Evolutionary conservation across 208 protist species (phyloP).

Genomic region (Leptomonas seymouri): DNA sequence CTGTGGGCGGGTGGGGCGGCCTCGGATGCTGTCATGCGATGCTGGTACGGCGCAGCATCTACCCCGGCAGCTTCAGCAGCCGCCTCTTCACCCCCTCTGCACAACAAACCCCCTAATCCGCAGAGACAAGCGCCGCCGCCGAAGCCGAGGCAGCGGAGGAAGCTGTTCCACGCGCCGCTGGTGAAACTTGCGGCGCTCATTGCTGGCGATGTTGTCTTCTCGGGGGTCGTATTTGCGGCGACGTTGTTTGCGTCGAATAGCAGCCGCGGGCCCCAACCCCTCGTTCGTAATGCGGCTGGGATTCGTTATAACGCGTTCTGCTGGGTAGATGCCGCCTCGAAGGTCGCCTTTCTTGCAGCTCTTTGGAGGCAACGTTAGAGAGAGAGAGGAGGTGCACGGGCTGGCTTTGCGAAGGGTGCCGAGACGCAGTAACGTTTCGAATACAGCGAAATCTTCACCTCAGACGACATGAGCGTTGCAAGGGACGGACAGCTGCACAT

Average conservation of each 20-base stretch:
- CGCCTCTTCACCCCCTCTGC: background rate
- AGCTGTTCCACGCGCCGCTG: constrained; percentile 9
- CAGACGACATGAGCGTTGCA: too few species aligned
- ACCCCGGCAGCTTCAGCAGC: background rate
- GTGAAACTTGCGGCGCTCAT: background rate
- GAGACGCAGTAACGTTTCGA: too few species aligned
- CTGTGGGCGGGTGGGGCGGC: background rate
- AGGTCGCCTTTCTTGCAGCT: background rate
- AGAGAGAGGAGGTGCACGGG: background rate
- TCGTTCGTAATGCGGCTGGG: constrained; percentile 18
- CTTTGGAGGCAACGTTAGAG: background rate
- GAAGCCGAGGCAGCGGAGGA: background rate
- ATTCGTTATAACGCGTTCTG: constrained; percentile 27
- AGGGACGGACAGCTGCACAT: too few species aligned
- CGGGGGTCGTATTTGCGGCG: constrained; percentile 12
- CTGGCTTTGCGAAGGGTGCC: too few species aligned
- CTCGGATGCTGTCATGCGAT: constrained; percentile 8
- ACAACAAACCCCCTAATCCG: background rate
- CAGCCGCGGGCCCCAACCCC: background rate
- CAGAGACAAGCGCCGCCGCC: background rate
- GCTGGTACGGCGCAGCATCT: constrained; percentile 9
- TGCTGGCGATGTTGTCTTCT: constrained; percentile 19
- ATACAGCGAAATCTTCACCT: too few species aligned
- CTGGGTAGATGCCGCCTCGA: constrained; percentile 20
- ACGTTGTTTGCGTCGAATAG: constrained; percentile 8